These are phyloP conservation scores for Geotrichum bryndzae DNA, from an alignment of 1,139 yeast species.

Conservation along the genomic window DNA sequence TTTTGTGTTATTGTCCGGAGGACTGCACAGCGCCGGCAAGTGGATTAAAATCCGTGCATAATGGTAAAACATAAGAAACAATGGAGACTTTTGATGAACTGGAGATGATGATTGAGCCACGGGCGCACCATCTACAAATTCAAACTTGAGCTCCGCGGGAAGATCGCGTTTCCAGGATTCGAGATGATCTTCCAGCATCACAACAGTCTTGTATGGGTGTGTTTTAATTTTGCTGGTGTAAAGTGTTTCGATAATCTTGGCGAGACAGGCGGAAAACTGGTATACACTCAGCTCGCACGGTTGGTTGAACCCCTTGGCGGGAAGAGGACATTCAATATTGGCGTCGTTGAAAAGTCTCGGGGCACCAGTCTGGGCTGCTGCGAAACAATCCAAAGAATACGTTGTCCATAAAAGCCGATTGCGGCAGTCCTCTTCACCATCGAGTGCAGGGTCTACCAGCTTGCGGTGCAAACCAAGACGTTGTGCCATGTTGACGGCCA, in stretches of 20 bases:
- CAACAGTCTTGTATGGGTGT: slow-evolving; percentile 37
- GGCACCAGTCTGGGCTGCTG: slow-evolving; percentile 71
- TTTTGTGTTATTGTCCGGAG: slow-evolving; percentile 29
- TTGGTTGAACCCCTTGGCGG: slow-evolving; percentile 54
- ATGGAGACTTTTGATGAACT: slow-evolving; percentile 48
- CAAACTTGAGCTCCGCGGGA: slow-evolving; percentile 56
- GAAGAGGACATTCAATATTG: slow-evolving; percentile 80
- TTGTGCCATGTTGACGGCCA: slow-evolving; percentile 76
- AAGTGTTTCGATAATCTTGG: slow-evolving; percentile 63
- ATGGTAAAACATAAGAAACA: slow-evolving; percentile 61
- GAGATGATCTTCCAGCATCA: slow-evolving; percentile 56
- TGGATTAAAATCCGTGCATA: slow-evolving; percentile 75
- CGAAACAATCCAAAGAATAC: slow-evolving; percentile 67
- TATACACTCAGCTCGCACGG: slow-evolving; percentile 35
- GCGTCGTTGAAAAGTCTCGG: slow-evolving; percentile 73
- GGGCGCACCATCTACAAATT: slow-evolving; percentile 56
- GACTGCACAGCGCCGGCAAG: slow-evolving; percentile 61
- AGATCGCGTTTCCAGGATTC: slow-evolving; percentile 75
- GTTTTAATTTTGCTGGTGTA: slow-evolving; percentile 38
- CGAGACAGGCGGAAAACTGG: slow-evolving; percentile 67
- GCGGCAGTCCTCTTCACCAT: slow-evolving; percentile 73
- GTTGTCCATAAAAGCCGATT: slow-evolving; percentile 80
- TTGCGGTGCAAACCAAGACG: slow-evolving; percentile 79
- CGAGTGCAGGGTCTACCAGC: slow-evolving; percentile 73
- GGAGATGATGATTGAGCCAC: slow-evolving; percentile 34